A percentile compares a stretch with the other conserved stretches of the same genome.
These are phyloP conservation scores for Chenopodium album DNA, from an alignment of 148 eudicot genomes.

Conservation along the genomic window DNA sequence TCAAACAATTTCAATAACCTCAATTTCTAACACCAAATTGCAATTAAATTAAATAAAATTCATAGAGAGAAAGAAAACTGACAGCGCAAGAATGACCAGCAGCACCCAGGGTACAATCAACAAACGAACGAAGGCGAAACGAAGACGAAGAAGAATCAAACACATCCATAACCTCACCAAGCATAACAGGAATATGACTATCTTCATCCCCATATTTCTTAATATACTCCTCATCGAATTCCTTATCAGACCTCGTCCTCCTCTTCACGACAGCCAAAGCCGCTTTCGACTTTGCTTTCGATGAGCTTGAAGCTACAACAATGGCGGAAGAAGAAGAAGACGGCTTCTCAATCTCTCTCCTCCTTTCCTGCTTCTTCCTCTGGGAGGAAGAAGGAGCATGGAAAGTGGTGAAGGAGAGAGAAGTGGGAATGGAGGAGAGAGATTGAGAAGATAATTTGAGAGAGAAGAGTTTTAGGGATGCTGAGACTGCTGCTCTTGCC, in stretches of 20 bases:
- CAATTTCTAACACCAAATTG: too few species aligned
- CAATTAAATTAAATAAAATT: too few species aligned
- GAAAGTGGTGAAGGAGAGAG: slow-evolving; percentile 31
- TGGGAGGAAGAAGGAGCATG: neutral
- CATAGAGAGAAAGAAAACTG: slow-evolving; percentile 23
- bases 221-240: slow-evolving; percentile 53
- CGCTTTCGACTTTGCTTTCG: slow-evolving; percentile 23
- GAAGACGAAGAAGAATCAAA: slow-evolving; percentile 38
- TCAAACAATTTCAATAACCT: neutral
- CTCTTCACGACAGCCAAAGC: slow-evolving; percentile 46
- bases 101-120: slow-evolving; percentile 94
- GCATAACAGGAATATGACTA: slow-evolving; percentile 82
- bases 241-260: slow-evolving; percentile 75
- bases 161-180: slow-evolving; percentile 85
- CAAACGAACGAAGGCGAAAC: slow-evolving; percentile 51
- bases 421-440: slow-evolving; percentile 7
- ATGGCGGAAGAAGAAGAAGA: neutral
- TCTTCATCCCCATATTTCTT: slow-evolving; percentile 47
- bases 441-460: slow-evolving; percentile 19
- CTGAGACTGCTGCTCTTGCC: slow-evolving; percentile 30
- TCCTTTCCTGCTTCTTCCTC: slow-evolving; percentile 9
- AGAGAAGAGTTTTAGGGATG: slow-evolving; percentile 15
- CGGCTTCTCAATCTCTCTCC: slow-evolving; percentile 11
- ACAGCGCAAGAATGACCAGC: slow-evolving; percentile 92
- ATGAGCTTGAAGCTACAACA: neutral